Conservation (phyloP, 176 grass and related monocot genomes). For the Cymbopogon citratus region DNA sequence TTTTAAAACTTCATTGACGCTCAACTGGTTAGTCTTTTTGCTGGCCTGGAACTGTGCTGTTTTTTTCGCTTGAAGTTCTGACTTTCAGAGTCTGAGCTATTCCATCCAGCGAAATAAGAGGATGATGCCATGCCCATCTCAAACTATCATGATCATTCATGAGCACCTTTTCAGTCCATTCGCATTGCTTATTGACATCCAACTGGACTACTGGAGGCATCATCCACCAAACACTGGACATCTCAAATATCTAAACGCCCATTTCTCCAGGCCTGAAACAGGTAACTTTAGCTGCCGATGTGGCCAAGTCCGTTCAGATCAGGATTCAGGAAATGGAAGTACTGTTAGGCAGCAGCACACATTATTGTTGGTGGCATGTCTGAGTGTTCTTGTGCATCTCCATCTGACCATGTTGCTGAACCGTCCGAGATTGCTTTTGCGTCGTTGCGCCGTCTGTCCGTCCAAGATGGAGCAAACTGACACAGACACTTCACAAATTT, state of each 20-base stretch:
- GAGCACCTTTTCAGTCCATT: neutral
- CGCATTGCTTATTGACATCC: neutral
- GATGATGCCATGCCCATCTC: neutral
- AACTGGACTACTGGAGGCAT: slow-evolving; percentile 17
- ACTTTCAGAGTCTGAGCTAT: neutral
- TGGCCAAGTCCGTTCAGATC: neutral
- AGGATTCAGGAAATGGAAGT: neutral
- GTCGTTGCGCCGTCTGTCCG: neutral
- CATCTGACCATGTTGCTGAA: slow-evolving; percentile 9
- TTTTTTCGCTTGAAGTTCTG: neutral
- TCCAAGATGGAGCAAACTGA: neutral
- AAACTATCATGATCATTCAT: neutral
- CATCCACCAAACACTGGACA: slow-evolving; percentile 2
- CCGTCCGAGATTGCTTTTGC: neutral
- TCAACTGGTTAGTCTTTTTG: neutral
- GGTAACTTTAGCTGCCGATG: neutral
- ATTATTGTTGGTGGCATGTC: neutral
- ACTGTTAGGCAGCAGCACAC: neutral
- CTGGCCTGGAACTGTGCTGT: neutral
- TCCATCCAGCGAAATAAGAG: neutral
- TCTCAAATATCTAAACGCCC: neutral
- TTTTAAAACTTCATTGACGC: too few relatives aligned
- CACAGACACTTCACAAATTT: neutral
- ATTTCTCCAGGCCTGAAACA: neutral
- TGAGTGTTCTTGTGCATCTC: neutral